Evolutionary conservation across 2,329 filamentous ascomycete species (phyloP).

Genomic region (Acrocalymma vagum): DNA sequence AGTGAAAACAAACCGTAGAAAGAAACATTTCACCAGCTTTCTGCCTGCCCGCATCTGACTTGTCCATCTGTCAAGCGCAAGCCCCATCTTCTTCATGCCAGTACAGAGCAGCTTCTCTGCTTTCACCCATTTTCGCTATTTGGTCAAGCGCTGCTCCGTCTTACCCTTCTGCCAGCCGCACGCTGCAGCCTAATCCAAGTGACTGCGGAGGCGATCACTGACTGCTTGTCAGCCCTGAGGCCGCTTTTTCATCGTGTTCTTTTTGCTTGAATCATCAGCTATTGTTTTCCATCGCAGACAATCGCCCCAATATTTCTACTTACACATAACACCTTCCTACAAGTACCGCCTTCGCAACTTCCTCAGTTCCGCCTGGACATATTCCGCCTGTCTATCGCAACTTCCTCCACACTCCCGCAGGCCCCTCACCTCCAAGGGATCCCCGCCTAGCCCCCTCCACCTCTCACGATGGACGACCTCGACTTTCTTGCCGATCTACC

Average conservation of each 20-base stretch:
- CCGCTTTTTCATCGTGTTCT: conserved; percentile 1
- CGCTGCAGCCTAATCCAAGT: conserved; percentile 25
- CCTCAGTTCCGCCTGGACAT: conserved; percentile 15
- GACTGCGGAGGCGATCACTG: conserved; percentile 11
- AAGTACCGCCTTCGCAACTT: conserved; percentile 5
- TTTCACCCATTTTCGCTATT: no score
- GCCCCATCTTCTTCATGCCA: no score
- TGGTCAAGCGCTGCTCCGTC: no score
- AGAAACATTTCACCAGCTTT: no score
- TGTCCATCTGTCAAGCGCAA: no score
- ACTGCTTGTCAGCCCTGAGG: conserved; percentile 18
- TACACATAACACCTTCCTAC: no score
- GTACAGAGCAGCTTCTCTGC: no score
- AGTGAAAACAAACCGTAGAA: no score
- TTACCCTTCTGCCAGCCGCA: conserved; percentile 8
- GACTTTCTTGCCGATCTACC: conserved; percentile 25
- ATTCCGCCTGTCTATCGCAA: conserved; percentile 15
- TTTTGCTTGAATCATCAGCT: conserved; percentile 1
- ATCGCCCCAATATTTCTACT: no score
- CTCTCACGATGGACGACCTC: conserved; percentile 30
- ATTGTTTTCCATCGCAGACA: neutral
- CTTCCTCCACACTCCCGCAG: conserved; percentile 3
- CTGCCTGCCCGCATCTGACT: no score
- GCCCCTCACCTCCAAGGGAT: conserved; percentile 2
- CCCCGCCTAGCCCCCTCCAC: neutral